These are phyloP conservation scores for Paramyrothecium sp. DNA, from an alignment of 2,329 filamentous ascomycete genomes.

Conservation along the genomic window DNA sequence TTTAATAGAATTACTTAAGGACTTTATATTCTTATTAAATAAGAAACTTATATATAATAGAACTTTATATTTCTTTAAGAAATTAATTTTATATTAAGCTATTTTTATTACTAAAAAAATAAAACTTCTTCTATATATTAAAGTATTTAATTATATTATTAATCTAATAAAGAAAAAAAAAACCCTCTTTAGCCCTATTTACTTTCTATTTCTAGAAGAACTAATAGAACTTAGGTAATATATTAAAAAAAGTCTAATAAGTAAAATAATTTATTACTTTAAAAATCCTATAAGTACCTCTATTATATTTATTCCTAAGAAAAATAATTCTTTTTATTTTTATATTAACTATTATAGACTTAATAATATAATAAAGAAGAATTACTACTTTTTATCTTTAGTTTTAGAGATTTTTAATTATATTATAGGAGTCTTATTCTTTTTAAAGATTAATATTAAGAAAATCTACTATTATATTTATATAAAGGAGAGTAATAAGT, in stretches of 20 bases:
- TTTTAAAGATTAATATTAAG: conserved; percentile 9
- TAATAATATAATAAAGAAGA: conserved; percentile 11
- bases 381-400: conserved; percentile 8
- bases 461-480: conserved; percentile 11
- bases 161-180: conserved; percentile 2
- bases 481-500: conserved; percentile 8
- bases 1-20: background rate
- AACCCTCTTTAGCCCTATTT: conserved; percentile 4
- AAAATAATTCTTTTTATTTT: conserved; percentile 4
- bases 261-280: conserved; percentile 3
- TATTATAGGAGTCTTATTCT: conserved; percentile 4
- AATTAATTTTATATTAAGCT: background rate
- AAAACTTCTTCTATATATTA: background rate
- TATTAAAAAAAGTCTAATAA: conserved; percentile 7
- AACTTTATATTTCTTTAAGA: background rate
- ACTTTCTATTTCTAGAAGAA: conserved; percentile 5
- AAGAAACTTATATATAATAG: background rate
- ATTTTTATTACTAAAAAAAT: conserved; percentile 2
- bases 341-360: conserved; percentile 13
- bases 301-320: conserved; percentile 10
- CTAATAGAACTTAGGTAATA: conserved; percentile 6
- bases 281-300: conserved; percentile 3
- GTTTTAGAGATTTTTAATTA: conserved; percentile 7
- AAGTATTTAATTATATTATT: conserved; percentile 5
- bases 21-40: background rate